Percentiles rank a stretch among this genome's conserved stretches.
Evolutionary conservation across 169 alveolate species (phyloP).

Genomic region (Cyclospora cayetanensis): DNA sequence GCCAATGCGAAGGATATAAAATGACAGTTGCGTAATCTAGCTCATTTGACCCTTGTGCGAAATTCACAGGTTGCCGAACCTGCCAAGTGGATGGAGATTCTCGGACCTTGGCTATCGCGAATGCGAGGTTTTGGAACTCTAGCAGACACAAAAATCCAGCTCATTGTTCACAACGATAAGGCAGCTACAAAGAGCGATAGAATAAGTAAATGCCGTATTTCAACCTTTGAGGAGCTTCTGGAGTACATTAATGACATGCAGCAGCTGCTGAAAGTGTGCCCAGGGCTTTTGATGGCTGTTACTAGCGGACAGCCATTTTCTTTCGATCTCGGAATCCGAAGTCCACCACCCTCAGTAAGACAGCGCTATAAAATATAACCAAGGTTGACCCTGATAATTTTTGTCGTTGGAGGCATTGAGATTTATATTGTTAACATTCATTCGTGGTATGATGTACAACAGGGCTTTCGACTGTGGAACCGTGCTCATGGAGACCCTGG

Average conservation of each 20-base stretch:
- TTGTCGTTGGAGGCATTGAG: no score
- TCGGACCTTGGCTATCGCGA: constrained; percentile 57
- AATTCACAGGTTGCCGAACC: constrained; percentile 46
- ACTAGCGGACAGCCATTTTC: constrained; percentile 17
- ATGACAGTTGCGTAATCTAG: neutral
- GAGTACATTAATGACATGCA: constrained; percentile 34
- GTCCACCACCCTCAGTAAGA: constrained; percentile 35
- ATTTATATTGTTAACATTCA: no score
- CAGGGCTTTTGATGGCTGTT: constrained; percentile 31
- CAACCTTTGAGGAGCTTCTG: constrained; percentile 25
- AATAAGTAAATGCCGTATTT: constrained; percentile 26
- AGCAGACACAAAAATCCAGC: constrained; percentile 50
- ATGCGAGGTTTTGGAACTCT: constrained; percentile 35
- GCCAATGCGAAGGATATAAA: neutral
- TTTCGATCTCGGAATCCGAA: constrained; percentile 17
- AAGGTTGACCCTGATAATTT: neutral
- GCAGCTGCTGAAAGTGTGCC: constrained; percentile 20
- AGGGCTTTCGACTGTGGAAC: constrained; percentile 64
- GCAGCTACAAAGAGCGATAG: neutral
- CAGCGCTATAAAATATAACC: neutral
- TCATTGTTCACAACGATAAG: constrained; percentile 39
- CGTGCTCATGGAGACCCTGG: constrained; percentile 65
- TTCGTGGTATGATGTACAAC: neutral
- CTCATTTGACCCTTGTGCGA: neutral
- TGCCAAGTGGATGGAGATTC: neutral